These are phyloP conservation scores for Mortierella sp. DNA, from an alignment of 371 early-diverging fungal genomes.

Conservation along the genomic window DNA sequence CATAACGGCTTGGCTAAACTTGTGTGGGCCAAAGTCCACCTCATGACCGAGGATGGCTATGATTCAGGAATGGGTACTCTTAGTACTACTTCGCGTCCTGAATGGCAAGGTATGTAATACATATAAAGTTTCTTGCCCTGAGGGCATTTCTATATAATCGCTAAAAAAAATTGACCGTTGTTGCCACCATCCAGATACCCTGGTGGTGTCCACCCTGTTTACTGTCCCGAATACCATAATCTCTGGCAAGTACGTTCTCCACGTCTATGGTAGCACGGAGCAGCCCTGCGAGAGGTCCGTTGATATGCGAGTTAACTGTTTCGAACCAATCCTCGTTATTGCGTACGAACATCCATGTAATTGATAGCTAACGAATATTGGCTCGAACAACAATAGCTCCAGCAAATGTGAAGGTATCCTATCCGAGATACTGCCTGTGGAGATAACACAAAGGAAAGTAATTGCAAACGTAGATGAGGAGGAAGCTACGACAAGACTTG, in stretches of 20 bases:
- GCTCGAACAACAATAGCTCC: background rate
- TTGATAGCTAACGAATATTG: background rate
- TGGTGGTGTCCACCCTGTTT: slow-evolving; percentile 10
- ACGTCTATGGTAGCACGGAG: slow-evolving; percentile 35
- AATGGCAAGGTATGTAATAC: slow-evolving; percentile 48
- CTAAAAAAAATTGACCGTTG: slow-evolving; percentile 5
- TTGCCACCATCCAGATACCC: slow-evolving; percentile 36
- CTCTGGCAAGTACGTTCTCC: slow-evolving; percentile 32
- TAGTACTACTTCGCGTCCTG: slow-evolving; percentile 7
- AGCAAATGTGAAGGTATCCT: slow-evolving; percentile 32
- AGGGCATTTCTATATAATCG: background rate
- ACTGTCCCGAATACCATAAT: slow-evolving; percentile 17
- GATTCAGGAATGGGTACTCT: slow-evolving; percentile 37
- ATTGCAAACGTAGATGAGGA: background rate
- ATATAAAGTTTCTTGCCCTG: background rate
- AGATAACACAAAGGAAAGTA: slow-evolving; percentile 2
- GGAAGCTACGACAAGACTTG: background rate
- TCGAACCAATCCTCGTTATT: background rate
- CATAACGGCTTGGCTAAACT: slow-evolving; percentile 36
- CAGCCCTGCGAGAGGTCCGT: slow-evolving; percentile 29
- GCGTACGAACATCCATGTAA: background rate
- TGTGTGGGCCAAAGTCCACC: slow-evolving; percentile 33
- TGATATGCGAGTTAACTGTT: slow-evolving; percentile 12
- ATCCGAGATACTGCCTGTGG: slow-evolving; percentile 29
- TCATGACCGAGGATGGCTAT: slow-evolving; percentile 41